Evolutionary conservation across 306 rosid species (phyloP).

Genomic region (Arachis stenosperma): DNA sequence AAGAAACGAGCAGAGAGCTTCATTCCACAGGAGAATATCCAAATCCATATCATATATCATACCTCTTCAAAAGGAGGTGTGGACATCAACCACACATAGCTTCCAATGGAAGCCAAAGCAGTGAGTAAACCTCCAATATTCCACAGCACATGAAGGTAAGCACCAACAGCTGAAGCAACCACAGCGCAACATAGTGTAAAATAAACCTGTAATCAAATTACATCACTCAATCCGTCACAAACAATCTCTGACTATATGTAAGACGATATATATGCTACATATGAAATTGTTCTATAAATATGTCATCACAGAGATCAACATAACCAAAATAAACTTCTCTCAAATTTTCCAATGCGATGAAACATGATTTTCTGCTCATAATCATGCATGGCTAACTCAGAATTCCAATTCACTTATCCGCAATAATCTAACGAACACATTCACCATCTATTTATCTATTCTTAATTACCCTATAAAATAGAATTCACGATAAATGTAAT

Average conservation of each 20-base stretch:
- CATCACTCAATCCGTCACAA: not conserved
- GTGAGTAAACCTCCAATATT: constrained; percentile 89
- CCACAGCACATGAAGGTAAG: constrained; percentile 72
- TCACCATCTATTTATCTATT: no score
- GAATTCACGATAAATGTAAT: no score
- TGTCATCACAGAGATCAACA: not conserved
- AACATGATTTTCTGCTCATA: no score
- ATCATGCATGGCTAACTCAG: no score
- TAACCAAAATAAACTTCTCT: no score
- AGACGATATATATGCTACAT: not conserved
- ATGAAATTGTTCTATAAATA: not conserved
- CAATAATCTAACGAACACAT: no score
- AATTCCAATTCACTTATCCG: no score
- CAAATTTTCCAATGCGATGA: not conserved
- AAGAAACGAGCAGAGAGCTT: not conserved
- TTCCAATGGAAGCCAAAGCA: constrained; percentile 58
- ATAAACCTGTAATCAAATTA: constrained; percentile 67
- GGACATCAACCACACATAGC: constrained; percentile 64
- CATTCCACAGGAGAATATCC: not conserved
- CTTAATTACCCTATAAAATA: no score
- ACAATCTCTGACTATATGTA: not conserved
- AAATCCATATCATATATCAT: no score
- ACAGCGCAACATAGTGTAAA: constrained; percentile 72
- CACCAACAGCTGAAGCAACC: constrained; percentile 71
- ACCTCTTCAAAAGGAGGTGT: constrained; percentile 73